These are phyloP conservation scores for Globisporangium rhizosaccharum DNA, from an alignment of 352 stramenopile genomes.

Conservation along the genomic window DNA sequence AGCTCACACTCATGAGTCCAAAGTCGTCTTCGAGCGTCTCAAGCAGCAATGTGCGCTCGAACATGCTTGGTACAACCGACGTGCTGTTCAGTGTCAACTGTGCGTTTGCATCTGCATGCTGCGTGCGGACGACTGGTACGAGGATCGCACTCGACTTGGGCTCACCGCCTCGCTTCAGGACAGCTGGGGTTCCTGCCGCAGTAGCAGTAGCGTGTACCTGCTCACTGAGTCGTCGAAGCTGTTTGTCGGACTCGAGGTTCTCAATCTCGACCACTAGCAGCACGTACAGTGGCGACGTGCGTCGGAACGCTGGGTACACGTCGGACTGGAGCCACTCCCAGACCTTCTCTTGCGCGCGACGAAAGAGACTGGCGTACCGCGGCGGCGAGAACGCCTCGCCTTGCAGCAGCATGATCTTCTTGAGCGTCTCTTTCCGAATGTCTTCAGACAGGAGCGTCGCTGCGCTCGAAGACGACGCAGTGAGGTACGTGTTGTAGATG, in stretches of 20 bases:
- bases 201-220: constrained; percentile 30
- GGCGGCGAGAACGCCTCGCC: constrained; percentile 70
- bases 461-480: constrained; percentile 23
- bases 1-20: constrained; percentile 20
- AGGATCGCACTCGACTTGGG: constrained; percentile 31
- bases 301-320: constrained; percentile 56
- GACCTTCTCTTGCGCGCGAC: constrained; percentile 62
- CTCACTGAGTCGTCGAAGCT: constrained; percentile 58
- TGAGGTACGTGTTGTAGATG: constrained; percentile 63
- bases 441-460: constrained; percentile 41
- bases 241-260: constrained; percentile 55
- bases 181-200: background rate
- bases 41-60: constrained; percentile 4
- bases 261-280: constrained; percentile 65
- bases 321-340: constrained; percentile 62
- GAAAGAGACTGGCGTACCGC: constrained; percentile 63
- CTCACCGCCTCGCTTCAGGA: constrained; percentile 4
- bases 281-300: constrained; percentile 51
- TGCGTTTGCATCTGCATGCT: too few species aligned
- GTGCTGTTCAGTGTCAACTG: background rate
- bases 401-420: constrained; percentile 65
- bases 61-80: background rate
- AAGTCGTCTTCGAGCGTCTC: constrained; percentile 8
- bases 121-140: constrained; percentile 10
- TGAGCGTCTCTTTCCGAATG: constrained; percentile 52